These are phyloP conservation scores for Daedaleopsis sinensis DNA, from an alignment of 768 basidiomycete genomes.

Conservation along the genomic window DNA sequence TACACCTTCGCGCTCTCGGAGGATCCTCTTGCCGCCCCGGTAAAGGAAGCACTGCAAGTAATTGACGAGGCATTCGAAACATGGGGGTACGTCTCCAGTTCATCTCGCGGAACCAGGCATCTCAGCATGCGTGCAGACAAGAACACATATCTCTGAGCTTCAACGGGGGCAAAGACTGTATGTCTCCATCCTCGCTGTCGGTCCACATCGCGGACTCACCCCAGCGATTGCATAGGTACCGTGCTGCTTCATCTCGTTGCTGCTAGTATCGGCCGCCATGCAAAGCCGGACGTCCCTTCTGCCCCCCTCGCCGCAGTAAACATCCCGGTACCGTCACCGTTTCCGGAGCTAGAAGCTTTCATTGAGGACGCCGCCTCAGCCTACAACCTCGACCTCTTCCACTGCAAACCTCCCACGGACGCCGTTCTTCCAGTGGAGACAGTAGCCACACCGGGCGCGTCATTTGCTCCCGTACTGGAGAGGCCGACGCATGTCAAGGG, in stretches of 20 bases:
- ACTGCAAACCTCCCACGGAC: slow-evolving; percentile 41
- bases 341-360: slow-evolving; percentile 82
- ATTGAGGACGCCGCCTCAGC: slow-evolving; percentile 59
- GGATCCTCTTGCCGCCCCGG: slow-evolving; percentile 57
- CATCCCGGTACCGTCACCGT: slow-evolving; percentile 90
- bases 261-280: slow-evolving; percentile 60
- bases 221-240: slow-evolving; percentile 62
- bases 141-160: slow-evolving; percentile 86
- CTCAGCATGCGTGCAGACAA: slow-evolving; percentile 45
- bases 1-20: slow-evolving; percentile 60
- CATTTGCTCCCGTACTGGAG: slow-evolving; percentile 4
- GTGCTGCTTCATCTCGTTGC: slow-evolving; percentile 91
- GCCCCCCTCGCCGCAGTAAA: slow-evolving; percentile 71
- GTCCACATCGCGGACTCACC: neutral
- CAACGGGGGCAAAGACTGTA: slow-evolving; percentile 99
- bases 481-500: slow-evolving; percentile 44
- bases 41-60: slow-evolving; percentile 81
- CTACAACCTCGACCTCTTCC: slow-evolving; percentile 81
- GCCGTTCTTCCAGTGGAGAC: slow-evolving; percentile 46
- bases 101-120: neutral
- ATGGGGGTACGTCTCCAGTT: slow-evolving; percentile 69
- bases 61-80: slow-evolving; percentile 77
- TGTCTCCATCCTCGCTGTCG: slow-evolving; percentile 30
- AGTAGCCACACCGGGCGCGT: slow-evolving; percentile 41
- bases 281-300: slow-evolving; percentile 33